Base-by-base conservation (phyloP, 257 asterid genomes). In the Paraleonurus japonicus region DNA sequence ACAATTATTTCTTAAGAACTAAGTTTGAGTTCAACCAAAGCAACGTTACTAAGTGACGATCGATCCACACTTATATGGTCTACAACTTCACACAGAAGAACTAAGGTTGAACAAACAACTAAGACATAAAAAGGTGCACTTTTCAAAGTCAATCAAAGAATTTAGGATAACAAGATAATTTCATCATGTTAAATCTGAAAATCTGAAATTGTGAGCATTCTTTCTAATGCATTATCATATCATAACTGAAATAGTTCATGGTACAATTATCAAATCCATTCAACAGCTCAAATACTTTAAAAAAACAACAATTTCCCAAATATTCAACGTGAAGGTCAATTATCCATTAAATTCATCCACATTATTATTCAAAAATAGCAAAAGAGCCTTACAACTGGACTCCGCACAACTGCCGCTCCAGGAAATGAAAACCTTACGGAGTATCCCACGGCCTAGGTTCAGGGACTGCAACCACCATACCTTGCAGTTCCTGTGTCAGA, bases 391-490 rank as follows among this genome's bases (percentile, higher is more conserved):
- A 80, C 70, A 76, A 41, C 70, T 19, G 43, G 61, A 67, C 66
- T 74, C 75, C 1, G 84, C 82, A 0, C 83, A 50, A 83, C 78
- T 84, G 72, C 76, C 80, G 54, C 45, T 61, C 55, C 15, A 26
- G 7, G 16, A 57, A n/a, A 63, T 43, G 1, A 15, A 61, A 75
- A 16, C 80, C 90, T 74, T 78, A 84, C 70, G 86, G 88, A 65
- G 78, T 84, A 54, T 84, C 88, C 88, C 88, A 84, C 4, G 90
- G 83, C 81, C 72, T 84, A 1, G 76, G 64, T 74, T 84, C 86
- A 23, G 88, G 88, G 32, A 85, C 80, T 4, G 87, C 87, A 32
- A 85, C 89, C 45, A 85, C 87, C 87, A 85, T 85, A 43, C 87
- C 89, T 71, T 82, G 85, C 81, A 85, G 24, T n/a, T 85, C 89